Evolutionary conservation across 768 basidiomycete genomes (phyloP).

Genomic region (Kwoniella newhampshirensis): DNA sequence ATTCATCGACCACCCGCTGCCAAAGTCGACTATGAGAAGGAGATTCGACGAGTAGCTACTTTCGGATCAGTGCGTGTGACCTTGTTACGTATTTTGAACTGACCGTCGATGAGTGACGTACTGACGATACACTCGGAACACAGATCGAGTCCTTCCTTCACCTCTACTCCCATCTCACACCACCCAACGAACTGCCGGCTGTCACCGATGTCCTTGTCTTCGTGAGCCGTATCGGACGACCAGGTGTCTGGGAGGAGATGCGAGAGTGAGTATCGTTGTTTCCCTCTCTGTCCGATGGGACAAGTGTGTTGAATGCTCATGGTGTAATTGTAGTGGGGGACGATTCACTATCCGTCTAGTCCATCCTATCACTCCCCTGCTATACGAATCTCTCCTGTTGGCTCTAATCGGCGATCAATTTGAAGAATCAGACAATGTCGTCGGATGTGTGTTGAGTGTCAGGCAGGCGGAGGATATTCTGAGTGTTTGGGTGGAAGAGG

Average conservation of each 20-base stretch:
- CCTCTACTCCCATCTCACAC: conserved; percentile 83
- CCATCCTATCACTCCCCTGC: conserved; percentile 57
- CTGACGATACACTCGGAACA: background rate
- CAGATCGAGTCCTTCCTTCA: conserved; percentile 96
- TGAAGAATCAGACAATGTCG: conserved; percentile 64
- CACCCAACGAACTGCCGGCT: conserved; percentile 77
- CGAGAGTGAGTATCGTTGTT: conserved; percentile 59
- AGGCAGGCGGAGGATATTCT: conserved; percentile 85
- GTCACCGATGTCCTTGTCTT: conserved; percentile 95
- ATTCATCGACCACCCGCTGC: conserved; percentile 80
- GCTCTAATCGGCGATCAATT: conserved; percentile 90
- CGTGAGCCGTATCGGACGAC: conserved; percentile 76
- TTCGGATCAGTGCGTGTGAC: conserved; percentile 71
- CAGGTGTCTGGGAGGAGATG: conserved; percentile 90
- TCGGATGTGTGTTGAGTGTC: conserved; percentile 92
- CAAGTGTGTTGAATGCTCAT: background rate
- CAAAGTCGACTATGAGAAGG: conserved; percentile 89
- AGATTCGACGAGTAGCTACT: conserved; percentile 85
- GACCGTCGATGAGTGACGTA: background rate
- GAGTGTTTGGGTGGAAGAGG: conserved; percentile 85
- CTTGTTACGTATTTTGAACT: background rate
- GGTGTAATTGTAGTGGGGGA: conserved; percentile 61
- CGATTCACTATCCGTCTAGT: conserved; percentile 93
- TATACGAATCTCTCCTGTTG: conserved; percentile 59
- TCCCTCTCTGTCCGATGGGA: no score